Evolutionary conservation across 345 rosid species (phyloP).

Genomic region (Ceriops decandra): DNA sequence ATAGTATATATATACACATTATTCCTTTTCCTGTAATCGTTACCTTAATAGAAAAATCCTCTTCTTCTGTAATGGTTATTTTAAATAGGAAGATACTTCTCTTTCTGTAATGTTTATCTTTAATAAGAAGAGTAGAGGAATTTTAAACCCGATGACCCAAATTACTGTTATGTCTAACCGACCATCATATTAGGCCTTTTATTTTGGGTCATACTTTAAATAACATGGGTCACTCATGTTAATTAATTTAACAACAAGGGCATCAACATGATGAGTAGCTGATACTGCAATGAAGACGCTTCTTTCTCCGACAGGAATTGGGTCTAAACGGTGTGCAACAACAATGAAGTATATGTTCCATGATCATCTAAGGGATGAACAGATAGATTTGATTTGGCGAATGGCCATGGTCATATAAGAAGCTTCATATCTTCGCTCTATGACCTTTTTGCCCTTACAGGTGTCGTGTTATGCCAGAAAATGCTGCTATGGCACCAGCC

Average conservation of each 20-base stretch:
- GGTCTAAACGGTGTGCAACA: constrained; percentile 68
- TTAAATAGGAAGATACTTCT: no score
- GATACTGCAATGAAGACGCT: constrained; percentile 84
- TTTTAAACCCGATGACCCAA: no score
- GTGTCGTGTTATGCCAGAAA: constrained; percentile 30
- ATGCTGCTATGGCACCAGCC: constrained; percentile 30
- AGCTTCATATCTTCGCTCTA: constrained; percentile 85
- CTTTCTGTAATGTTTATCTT: no score
- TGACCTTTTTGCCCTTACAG: constrained; percentile 67
- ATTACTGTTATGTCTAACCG: no score
- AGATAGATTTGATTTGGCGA: constrained; percentile 50
- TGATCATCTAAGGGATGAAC: constrained; percentile 57
- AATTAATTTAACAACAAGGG: constrained; percentile 27
- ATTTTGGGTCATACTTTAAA: no score
- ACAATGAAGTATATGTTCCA: constrained; percentile 73
- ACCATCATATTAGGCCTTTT: no score
- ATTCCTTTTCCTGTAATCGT: no score
- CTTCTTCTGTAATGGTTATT: no score
- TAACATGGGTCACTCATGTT: no score
- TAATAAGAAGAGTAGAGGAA: no score
- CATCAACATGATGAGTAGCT: constrained; percentile 74
- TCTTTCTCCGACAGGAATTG: constrained; percentile 83
- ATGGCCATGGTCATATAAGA: constrained; percentile 85
- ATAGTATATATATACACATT: no score
- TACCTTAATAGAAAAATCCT: no score